Conservation (phyloP, 345 rosid species). For the Psidium friedrichsthalianum region DNA sequence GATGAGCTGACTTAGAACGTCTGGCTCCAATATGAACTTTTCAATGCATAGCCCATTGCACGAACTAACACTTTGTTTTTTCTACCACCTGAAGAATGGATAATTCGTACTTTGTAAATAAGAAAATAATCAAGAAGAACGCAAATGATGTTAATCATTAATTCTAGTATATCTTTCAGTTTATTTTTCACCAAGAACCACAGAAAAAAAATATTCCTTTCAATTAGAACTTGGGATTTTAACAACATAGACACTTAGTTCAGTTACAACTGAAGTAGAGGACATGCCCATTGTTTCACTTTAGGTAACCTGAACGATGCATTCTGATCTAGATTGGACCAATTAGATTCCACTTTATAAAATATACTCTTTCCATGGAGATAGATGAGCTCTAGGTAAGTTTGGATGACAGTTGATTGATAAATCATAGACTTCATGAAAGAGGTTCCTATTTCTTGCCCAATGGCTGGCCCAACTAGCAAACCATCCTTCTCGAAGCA, state of each 20-base stretch:
- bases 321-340: background rate
- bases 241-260: background rate
- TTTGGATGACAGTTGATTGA: background rate
- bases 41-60: background rate
- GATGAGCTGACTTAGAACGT: background rate
- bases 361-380: background rate
- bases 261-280: background rate
- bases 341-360: background rate
- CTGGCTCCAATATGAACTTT: background rate
- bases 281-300: background rate
- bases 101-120: background rate
- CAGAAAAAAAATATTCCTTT: background rate
- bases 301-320: no score
- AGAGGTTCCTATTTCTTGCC: background rate
- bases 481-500: background rate
- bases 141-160: background rate
- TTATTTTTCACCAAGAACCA: background rate
- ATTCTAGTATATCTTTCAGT: background rate
- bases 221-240: background rate
- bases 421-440: background rate
- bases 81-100: background rate
- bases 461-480: background rate
- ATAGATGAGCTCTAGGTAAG: background rate
- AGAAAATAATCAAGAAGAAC: background rate
- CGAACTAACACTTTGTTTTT: background rate